phyloP scores from a whole-genome alignment of 2,329 filamentous ascomycete genomes.

The Sporothrix curviconia region DNA sequence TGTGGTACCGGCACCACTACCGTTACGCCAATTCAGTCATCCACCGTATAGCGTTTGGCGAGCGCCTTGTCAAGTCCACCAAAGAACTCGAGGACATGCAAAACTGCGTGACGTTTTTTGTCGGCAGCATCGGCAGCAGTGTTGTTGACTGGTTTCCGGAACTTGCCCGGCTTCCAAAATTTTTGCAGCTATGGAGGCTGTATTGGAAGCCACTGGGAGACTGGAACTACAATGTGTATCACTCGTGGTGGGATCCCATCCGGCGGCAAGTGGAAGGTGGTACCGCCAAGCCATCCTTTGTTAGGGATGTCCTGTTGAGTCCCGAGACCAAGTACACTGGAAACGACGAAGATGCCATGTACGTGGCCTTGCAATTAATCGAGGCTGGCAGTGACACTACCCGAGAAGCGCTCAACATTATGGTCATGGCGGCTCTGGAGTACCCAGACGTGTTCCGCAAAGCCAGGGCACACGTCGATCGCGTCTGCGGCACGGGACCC shows the following conservation, averaged over 20 bases:
- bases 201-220: neutral
- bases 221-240: neutral
- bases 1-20: conserved; percentile 1
- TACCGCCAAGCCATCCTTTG: neutral
- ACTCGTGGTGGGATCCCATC: conserved; percentile 1
- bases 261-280: neutral
- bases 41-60: neutral
- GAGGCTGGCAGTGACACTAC: conserved; percentile 1
- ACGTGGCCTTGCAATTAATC: neutral
- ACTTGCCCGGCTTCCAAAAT: neutral
- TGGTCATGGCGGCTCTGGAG: neutral
- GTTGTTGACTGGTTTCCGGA: neutral
- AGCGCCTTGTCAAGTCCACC: neutral
- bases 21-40: conserved; percentile 1
- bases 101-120: conserved; percentile 1
- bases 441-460: neutral
- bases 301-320: neutral
- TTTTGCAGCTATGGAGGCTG: neutral
- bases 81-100: conserved; percentile 2
- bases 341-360: neutral
- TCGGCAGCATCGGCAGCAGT: neutral
- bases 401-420: neutral
- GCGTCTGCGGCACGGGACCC: neutral
- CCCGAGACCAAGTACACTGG: neutral
- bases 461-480: neutral